Evolutionary conservation across 2,329 filamentous ascomycete species (phyloP), one percentile per base, ranked within the genome.

Genomic region (Penicillium sp.): DNA sequence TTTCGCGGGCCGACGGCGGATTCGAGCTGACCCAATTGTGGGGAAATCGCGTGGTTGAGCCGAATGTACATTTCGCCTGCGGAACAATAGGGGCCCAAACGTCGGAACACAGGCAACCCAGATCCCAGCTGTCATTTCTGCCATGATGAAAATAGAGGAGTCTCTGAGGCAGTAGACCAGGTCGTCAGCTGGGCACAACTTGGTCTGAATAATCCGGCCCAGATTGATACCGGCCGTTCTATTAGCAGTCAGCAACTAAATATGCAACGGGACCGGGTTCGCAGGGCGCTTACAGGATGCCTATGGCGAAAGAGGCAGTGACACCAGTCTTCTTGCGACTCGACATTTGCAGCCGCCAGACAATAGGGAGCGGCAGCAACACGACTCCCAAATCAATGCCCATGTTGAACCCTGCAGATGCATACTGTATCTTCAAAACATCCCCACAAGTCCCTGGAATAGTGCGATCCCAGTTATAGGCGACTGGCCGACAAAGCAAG

Each of bases 361-460:
- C 48, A 13, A 59, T 51, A 2, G 59, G 59, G 11, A 59, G 40
- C 1, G 53, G 53, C 2, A 61, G 31, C 2, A 58, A n/a, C 4
- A 57, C 57, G 5, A 57, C 53, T 13, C 38, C 31, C n/a, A 61
- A 22, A 14, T 61, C 53, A 20, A 61, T 51, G 10, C 31, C 53
- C 53, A 61, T 49, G 13, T 57, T 61, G 35, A 64, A 57, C 14
- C 56, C 58, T n/a, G 58, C 53, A 29, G 56, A 54, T 22, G 51
- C 59, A 32, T 56, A 48, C 34, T 59, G 46, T 6, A 60, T 55
- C 29, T 58, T 53, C 14, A 46, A 13, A 3, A 57, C 26, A 37
- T 61, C 40, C 1, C 58, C 60, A 13, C 60, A 59, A 9, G 37
- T 53, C 2, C 56, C 56, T 18, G 47, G n/a, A 24, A 61, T 48